Conservation (phyloP, 257 asterid species). For the Solanum dulcamara region DNA sequence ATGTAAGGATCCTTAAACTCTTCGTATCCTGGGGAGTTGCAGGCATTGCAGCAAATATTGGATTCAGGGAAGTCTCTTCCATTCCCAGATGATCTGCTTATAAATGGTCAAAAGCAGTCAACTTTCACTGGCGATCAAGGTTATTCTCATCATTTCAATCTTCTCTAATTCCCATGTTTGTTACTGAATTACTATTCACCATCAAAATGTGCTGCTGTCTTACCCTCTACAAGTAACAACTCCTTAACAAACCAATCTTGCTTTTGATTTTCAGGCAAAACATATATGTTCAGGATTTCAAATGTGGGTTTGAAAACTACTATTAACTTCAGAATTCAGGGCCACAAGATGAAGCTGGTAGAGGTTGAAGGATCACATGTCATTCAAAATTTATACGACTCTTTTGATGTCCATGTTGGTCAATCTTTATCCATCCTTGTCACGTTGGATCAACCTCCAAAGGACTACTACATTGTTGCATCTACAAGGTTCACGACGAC, state of each 20-base stretch:
- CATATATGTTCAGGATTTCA: constrained; percentile 34
- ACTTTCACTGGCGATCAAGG: constrained; percentile 59
- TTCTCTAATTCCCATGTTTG: neutral
- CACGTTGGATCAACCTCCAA: constrained; percentile 33
- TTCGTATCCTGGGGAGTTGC: constrained; percentile 3
- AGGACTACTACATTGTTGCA: constrained; percentile 41
- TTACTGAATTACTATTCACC: neutral
- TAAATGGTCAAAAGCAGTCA: constrained; percentile 37
- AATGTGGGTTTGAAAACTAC: constrained; percentile 33
- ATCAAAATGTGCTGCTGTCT: neutral
- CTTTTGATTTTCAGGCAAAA: constrained; percentile 21
- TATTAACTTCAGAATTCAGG: constrained; percentile 40
- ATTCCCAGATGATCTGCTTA: constrained; percentile 57
- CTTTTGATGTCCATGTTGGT: constrained; percentile 46
- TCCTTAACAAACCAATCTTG: neutral
- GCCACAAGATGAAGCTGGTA: constrained; percentile 34
- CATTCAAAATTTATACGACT: constrained; percentile 27
- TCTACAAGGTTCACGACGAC: constrained; percentile 9
- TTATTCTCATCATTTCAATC: neutral
- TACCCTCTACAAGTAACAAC: neutral
- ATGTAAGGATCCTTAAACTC: neutral
- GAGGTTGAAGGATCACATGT: constrained; percentile 59
- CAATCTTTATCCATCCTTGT: constrained; percentile 46
- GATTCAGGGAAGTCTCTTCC: constrained; percentile 68
- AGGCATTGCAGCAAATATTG: constrained; percentile 47